phyloP scores from a whole-genome alignment of 331 rosid species.

The Spiraea crenata region DNA sequence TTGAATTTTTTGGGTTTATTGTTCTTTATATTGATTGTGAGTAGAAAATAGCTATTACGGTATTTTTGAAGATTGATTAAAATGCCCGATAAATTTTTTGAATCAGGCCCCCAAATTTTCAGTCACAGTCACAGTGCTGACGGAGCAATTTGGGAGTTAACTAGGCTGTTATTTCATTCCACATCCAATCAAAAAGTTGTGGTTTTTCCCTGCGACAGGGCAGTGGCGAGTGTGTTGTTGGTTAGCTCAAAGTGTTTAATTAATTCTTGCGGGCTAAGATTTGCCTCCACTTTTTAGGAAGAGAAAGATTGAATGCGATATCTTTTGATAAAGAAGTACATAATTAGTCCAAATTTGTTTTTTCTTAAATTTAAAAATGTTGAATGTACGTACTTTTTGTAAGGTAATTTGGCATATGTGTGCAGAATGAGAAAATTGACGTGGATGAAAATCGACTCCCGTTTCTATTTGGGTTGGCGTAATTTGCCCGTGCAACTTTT shows the following conservation, averaged over 20 bases:
- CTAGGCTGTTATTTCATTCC: too few relatives aligned
- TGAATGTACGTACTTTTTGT: constrained; percentile 4
- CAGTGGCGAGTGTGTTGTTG: background rate
- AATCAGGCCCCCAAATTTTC: too few relatives aligned
- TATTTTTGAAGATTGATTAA: too few relatives aligned
- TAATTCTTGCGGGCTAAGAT: background rate
- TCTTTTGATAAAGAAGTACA: background rate
- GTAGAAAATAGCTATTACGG: too few relatives aligned
- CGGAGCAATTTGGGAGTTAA: too few relatives aligned
- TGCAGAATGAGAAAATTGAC: too few relatives aligned
- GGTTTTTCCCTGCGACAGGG: constrained; percentile 12
- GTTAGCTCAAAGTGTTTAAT: background rate
- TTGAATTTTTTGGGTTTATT: too few relatives aligned
- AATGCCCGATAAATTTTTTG: too few relatives aligned
- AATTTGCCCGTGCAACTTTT: background rate
- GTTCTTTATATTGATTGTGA: too few relatives aligned
- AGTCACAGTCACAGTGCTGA: too few relatives aligned
- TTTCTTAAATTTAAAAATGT: background rate
- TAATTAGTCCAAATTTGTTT: background rate
- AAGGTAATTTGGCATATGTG: background rate
- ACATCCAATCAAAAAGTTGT: background rate
- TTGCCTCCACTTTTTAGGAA: constrained; percentile 15
- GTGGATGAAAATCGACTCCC: too few relatives aligned
- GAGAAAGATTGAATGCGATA: background rate
- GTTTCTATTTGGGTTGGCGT: background rate